phyloP scores from a whole-genome alignment of 2,329 filamentous ascomycete genomes.

The Septoria linicola region DNA sequence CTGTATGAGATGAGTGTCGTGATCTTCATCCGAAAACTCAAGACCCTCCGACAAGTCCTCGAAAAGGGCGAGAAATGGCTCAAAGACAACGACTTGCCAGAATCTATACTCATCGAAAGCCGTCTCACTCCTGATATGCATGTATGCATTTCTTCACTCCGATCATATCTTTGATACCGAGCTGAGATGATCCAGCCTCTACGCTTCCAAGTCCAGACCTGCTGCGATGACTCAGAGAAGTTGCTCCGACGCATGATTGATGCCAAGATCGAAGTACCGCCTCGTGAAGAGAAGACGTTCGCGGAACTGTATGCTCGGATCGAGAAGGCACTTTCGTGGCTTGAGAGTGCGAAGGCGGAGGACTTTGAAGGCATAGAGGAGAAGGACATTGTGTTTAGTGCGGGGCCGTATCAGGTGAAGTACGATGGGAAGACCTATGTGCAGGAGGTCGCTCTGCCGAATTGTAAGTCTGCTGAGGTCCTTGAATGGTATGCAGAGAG shows the following conservation, averaged over 20 bases:
- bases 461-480: conserved; percentile 35
- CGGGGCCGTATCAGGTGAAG: conserved; percentile 37
- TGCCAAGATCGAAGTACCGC: conserved; percentile 39
- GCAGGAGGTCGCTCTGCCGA: conserved; percentile 53
- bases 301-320: conserved; percentile 52
- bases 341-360: conserved; percentile 46
- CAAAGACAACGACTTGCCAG: conserved; percentile 40
- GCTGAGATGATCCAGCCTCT: conserved; percentile 34
- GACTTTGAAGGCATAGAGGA: conserved; percentile 42
- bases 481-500: background rate
- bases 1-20: conserved; percentile 37
- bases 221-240: conserved; percentile 36
- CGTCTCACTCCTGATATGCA: conserved; percentile 52
- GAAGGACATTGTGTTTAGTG: conserved; percentile 34
- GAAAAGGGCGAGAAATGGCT: conserved; percentile 46
- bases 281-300: conserved; percentile 47
- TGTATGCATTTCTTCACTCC: conserved; percentile 11
- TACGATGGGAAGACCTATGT: conserved; percentile 51
- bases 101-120: conserved; percentile 41
- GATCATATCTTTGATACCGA: background rate
- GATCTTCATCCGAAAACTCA: conserved; percentile 45
- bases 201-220: conserved; percentile 50
- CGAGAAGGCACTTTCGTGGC: conserved; percentile 47
- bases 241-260: conserved; percentile 42
- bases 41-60: conserved; percentile 46